Evolutionary conservation across 139 green algal genomes (phyloP).

Genomic region (Astrephomene gubernaculifera): DNA sequence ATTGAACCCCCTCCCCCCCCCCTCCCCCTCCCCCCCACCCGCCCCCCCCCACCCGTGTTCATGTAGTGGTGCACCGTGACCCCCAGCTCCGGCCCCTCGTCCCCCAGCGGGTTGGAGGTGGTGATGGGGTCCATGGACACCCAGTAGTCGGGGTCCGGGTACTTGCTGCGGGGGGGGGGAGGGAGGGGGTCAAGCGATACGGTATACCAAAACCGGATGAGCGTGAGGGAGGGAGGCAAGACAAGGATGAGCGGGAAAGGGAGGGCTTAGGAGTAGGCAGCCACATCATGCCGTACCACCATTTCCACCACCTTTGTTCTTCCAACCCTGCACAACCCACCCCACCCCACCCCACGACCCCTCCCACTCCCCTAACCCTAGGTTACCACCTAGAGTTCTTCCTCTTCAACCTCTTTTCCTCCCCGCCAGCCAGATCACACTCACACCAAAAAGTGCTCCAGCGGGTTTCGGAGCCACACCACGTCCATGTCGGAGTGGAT

Average conservation of each 20-base stretch:
- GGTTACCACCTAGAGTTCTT: too few species aligned
- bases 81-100: constrained; percentile 50
- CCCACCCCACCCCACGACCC: too few species aligned
- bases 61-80: constrained; percentile 53
- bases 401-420: background rate
- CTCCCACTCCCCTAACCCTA: too few species aligned
- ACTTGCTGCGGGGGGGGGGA: constrained; percentile 19
- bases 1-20: background rate
- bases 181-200: background rate
- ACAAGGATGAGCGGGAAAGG: too few species aligned
- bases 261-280: background rate
- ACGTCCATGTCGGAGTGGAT: constrained; percentile 55
- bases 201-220: too few species aligned
- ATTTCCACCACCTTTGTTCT: too few species aligned
- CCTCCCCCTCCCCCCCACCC: background rate
- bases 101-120: constrained; percentile 48
- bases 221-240: too few species aligned
- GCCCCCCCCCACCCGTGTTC: constrained; percentile 49
- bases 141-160: constrained; percentile 46
- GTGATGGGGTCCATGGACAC: constrained; percentile 56
- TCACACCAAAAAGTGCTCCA: constrained; percentile 46
- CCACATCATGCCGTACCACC: background rate
- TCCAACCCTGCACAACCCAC: too few species aligned
- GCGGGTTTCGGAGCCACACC: constrained; percentile 52
- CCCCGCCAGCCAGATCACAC: background rate